Conservation (phyloP, 768 basidiomycete species). For the Phaffia tasmanica region DNA sequence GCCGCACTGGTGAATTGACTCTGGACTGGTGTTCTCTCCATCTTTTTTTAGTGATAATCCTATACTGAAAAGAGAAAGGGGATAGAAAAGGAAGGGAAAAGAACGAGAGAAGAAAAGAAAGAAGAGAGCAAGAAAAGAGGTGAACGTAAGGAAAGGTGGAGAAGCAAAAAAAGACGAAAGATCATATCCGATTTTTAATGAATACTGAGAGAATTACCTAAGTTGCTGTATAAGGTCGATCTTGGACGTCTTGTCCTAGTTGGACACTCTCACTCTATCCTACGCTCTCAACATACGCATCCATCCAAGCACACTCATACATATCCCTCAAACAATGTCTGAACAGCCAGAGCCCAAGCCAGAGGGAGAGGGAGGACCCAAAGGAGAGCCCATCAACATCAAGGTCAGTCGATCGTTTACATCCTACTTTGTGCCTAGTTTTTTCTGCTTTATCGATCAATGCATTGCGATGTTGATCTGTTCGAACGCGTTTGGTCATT, state of each 20-base stretch:
- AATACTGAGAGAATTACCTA: too few relatives aligned
- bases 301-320: not conserved
- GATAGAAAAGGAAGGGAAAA: constrained; percentile 21
- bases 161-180: not conserved
- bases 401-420: not conserved
- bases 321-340: too few relatives aligned
- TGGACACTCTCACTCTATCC: too few relatives aligned
- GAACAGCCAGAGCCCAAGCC: too few relatives aligned
- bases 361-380: not conserved
- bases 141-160: not conserved
- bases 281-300: not conserved
- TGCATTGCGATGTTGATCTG: too few relatives aligned
- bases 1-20: constrained; percentile 25
- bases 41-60: constrained; percentile 17
- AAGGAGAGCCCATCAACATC: constrained; percentile 11
- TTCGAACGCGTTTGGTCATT: not conserved
- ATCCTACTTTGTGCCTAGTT: not conserved
- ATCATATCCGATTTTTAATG: too few relatives aligned
- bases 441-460: not conserved
- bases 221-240: too few relatives aligned
- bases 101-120: constrained; percentile 20
- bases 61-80: constrained; percentile 16
- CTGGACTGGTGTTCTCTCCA: constrained; percentile 24
- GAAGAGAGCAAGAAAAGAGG: constrained; percentile 23
- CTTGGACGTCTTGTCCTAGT: too few relatives aligned